Base-by-base conservation (phyloP, 495 filamentous ascomycete species). In the Evansstolkia leycettana region DNA sequence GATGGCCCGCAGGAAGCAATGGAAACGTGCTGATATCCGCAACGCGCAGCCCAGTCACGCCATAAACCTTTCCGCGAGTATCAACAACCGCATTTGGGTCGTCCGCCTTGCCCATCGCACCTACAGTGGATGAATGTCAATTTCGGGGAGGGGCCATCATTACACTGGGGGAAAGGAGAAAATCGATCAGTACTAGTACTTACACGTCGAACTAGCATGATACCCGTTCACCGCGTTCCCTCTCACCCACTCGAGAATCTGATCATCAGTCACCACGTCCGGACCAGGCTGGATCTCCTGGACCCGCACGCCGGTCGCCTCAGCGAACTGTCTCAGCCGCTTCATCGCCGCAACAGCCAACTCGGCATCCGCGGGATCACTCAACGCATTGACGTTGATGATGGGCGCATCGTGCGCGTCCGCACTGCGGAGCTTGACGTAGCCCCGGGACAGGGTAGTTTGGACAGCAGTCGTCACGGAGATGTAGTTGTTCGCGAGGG, bases 361-460 rank as follows among this genome's bases (percentile, higher is more conserved):
- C 17, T 71, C 52, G 49, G 71, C 31, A 36, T 83, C 77, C 0
- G 62, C 51, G 7, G 58, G 59, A 11, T 72, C 53, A 7, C 47
- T 52, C 1, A 83, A 56, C 60, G 64, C 77, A 39, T 67, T 67
- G 0, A 66, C 65, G 39, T 75, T 62, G 41, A 83, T 72, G 5
- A 72, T 38, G 0, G 77, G 75, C 0, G 49, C 39, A 35, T 68
- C 65, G 0, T 41, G 20, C 3, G 54, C 67, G 31, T 58, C 39
- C 4, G 50, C 37, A 7, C 57, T 64, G 2, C 17, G 18, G 36
- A 80, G 69, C 0, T 62, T 72, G 23, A 80, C 55, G 44, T 59
- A 70, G n/a, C 77, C 76, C 0, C 64, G 60, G 3, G 64, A 70
- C 0, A 60, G 41, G 0, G 74, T n/a, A n/a, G 69, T 57, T 0